Conservation (phyloP, 345 rosid species). For the Cardamine chenopodiifolia region DNA sequence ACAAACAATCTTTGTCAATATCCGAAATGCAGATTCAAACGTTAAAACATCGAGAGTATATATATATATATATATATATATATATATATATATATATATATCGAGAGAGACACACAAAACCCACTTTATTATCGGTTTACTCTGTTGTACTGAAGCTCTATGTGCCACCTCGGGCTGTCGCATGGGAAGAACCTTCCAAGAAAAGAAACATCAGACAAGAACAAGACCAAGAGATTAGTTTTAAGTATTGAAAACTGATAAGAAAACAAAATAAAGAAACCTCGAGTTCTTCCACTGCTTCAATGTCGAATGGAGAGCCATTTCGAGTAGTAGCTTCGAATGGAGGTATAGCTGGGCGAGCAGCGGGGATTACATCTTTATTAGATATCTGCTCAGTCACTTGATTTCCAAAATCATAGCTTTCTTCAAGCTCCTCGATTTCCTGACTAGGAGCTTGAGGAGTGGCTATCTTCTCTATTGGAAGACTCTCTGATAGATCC, state of each 20-base stretch:
- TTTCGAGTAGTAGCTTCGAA: conserved; percentile 45
- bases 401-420: conserved; percentile 51
- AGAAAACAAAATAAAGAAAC: conserved; percentile 38
- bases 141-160: conserved; percentile 50
- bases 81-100: background rate
- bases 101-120: background rate
- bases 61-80: background rate
- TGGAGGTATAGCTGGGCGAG: conserved; percentile 36
- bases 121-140: conserved; percentile 85
- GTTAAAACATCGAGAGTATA: background rate
- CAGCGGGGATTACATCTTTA: conserved; percentile 32
- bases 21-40: background rate
- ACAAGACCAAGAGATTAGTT: background rate
- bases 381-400: conserved; percentile 43
- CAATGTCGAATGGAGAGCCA: conserved; percentile 41
- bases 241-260: conserved; percentile 13
- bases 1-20: conserved; percentile 9
- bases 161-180: conserved; percentile 40
- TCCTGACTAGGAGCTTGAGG: conserved; percentile 60
- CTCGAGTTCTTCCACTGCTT: conserved; percentile 85
- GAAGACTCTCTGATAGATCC: conserved; percentile 66
- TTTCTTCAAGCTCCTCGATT: conserved; percentile 81
- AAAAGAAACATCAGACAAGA: conserved; percentile 25
- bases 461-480: conserved; percentile 58
- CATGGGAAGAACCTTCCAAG: conserved; percentile 51